Evolutionary conservation across 2,329 filamentous ascomycete genomes (phyloP), one percentile per base, ranked within the genome.

Genomic region (Nemania abortiva): DNA sequence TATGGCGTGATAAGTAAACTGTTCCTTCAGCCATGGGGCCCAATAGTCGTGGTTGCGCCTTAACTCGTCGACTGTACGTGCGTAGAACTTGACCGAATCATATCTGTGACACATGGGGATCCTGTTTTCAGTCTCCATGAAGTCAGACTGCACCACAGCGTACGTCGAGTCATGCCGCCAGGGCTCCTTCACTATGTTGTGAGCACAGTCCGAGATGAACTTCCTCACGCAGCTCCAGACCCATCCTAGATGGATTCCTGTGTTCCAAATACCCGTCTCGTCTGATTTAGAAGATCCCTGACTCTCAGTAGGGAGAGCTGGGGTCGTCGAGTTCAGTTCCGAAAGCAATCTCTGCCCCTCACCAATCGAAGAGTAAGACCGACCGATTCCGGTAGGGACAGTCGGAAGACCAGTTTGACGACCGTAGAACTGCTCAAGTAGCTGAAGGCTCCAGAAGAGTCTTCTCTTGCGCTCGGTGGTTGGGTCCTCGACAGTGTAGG

Each of bases 31-130:
- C 70, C 70, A 72, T 1, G 70, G 70, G 13, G 70, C 70, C 60
- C 61, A 72, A 49, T 72, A 72, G 29, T 72, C 67, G 47, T 68
- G 67, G 11, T 70, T 70, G 37, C 64, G 49, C 37, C 61, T 68
- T 13, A 72, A 13, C 50, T 72, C 70, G 10, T 72, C 70, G 5
- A 70, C 67, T 7, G 70, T 70, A 5, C 70, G 70, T 13, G 65
- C 70, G 39, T 72, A 72, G 61, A 72, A 72, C 54, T 72, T 72
- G 64, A 72, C 64, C 13, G 70, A 72, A 54, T 72, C 70, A 50
- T 72, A 72, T 65, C 70, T 63, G 55, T 72, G 70, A 50, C 70
- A 70, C 53, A 72, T 70, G n/a, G 70, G 70, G n/a, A 72, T 65
- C 52, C 70, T 66, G 55, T 72, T 72, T 39, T 72, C 70, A 15